These are phyloP conservation scores for Boletus vermiculosoides DNA, from an alignment of 768 basidiomycete genomes.

Conservation along the genomic window DNA sequence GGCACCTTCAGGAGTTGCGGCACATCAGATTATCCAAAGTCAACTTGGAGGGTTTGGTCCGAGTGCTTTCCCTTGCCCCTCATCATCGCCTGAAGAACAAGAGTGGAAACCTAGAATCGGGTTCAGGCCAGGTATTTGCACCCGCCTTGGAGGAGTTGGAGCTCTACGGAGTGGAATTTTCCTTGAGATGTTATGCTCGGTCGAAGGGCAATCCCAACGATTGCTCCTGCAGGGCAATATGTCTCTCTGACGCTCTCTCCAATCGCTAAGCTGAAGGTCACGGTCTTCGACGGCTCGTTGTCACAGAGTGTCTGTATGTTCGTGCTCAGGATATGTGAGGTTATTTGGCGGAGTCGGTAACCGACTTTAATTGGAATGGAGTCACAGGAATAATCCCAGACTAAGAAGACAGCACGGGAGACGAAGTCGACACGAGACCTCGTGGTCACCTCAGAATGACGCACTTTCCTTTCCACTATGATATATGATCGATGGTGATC, in stretches of 20 bases:
- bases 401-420: no score
- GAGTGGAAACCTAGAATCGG: not conserved
- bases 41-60: slow-evolving; percentile 11
- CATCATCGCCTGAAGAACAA: not conserved
- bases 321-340: not conserved
- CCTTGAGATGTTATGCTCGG: slow-evolving; percentile 2
- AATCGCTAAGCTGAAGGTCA: slow-evolving; percentile 10
- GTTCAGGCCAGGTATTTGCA: slow-evolving; percentile 13
- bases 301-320: slow-evolving; percentile 14
- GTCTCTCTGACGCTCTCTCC: slow-evolving; percentile 19
- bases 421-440: not conserved
- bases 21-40: slow-evolving; percentile 10
- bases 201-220: not conserved
- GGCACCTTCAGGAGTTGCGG: slow-evolving; percentile 12
- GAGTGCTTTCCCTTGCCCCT: not conserved
- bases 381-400: slow-evolving; percentile 3
- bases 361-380: slow-evolving; percentile 21
- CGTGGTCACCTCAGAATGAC: not conserved
- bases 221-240: slow-evolving; percentile 8
- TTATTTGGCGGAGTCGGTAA: slow-evolving; percentile 4
- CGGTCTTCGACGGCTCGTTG: slow-evolving; percentile 11
- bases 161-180: slow-evolving; percentile 9
- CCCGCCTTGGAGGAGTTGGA: slow-evolving; percentile 16
- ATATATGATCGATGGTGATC: not conserved
- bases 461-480: not conserved